Conservation (phyloP, 139 green algal genomes). For the Chlorella sorokiniana region DNA sequence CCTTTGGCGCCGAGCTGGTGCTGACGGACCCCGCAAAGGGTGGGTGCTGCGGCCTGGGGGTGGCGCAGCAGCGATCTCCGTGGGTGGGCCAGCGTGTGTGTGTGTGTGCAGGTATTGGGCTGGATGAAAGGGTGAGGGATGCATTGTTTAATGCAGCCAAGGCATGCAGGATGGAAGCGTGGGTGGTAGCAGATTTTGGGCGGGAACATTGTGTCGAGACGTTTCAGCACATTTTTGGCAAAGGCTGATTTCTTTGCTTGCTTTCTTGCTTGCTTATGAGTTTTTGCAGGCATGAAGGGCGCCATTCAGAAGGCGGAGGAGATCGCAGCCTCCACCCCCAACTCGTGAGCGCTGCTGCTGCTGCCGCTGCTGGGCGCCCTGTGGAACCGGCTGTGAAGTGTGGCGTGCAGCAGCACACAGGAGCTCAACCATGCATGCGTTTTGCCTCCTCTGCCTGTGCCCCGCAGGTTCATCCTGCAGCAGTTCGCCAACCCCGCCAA, state of each 20-base stretch:
- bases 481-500: constrained; percentile 80
- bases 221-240: too few relatives aligned
- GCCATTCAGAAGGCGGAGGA: constrained; percentile 92
- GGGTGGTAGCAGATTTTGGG: too few relatives aligned
- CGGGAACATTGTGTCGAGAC: too few relatives aligned
- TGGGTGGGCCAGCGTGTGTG: too few relatives aligned
- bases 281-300: constrained; percentile 61
- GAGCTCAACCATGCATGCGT: neutral
- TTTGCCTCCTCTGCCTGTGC: too few relatives aligned
- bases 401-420: neutral
- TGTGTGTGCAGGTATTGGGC: too few relatives aligned
- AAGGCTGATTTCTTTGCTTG: too few relatives aligned
- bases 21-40: constrained; percentile 56
- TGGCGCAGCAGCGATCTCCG: neutral
- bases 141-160: too few relatives aligned
- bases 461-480: constrained; percentile 61
- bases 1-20: constrained; percentile 76
- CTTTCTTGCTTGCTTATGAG: neutral
- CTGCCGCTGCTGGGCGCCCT: neutral
- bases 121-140: too few relatives aligned
- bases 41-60: neutral
- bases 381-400: neutral
- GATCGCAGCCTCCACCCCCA: constrained; percentile 72
- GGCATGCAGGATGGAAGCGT: too few relatives aligned
- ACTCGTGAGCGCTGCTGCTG: constrained; percentile 42